Evolutionary conservation across 2,329 filamentous ascomycete species (phyloP).

Genomic region (Xylaria sp.): DNA sequence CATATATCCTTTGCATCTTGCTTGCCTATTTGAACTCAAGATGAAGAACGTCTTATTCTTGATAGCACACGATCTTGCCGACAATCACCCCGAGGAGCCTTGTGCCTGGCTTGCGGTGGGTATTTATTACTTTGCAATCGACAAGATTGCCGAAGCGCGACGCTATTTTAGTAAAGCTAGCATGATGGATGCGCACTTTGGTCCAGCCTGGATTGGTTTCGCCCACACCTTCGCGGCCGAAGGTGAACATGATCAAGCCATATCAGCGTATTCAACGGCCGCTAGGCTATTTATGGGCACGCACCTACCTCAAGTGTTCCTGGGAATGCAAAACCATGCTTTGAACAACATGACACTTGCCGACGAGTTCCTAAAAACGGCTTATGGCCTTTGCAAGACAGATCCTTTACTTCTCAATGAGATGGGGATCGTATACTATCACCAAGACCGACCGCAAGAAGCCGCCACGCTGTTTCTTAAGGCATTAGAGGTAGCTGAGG

Average conservation of each 20-base stretch:
- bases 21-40: slow-evolving; percentile 87
- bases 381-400: slow-evolving; percentile 81
- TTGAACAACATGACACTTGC: slow-evolving; percentile 94
- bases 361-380: slow-evolving; percentile 92
- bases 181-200: slow-evolving; percentile 97
- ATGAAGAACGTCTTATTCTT: slow-evolving; percentile 91
- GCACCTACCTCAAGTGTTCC: slow-evolving; percentile 92
- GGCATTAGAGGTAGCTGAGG: slow-evolving; percentile 79
- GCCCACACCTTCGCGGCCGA: slow-evolving; percentile 98
- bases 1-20: slow-evolving; percentile 90
- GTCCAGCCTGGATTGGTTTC: slow-evolving; percentile 98
- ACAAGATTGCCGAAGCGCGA: slow-evolving; percentile 90
- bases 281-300: slow-evolving; percentile 96
- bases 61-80: slow-evolving; percentile 90
- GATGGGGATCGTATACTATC: slow-evolving; percentile 94
- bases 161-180: slow-evolving; percentile 97
- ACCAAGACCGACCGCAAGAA: slow-evolving; percentile 81
- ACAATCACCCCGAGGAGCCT: slow-evolving; percentile 89
- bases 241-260: slow-evolving; percentile 97
- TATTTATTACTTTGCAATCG: slow-evolving; percentile 90
- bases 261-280: slow-evolving; percentile 95
- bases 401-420: slow-evolving; percentile 95
- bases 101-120: slow-evolving; percentile 95
- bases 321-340: slow-evolving; percentile 98
- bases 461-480: slow-evolving; percentile 81